Base-by-base conservation (phyloP, 2,329 filamentous ascomycete genomes). In the Alternaria arbusti region DNA sequence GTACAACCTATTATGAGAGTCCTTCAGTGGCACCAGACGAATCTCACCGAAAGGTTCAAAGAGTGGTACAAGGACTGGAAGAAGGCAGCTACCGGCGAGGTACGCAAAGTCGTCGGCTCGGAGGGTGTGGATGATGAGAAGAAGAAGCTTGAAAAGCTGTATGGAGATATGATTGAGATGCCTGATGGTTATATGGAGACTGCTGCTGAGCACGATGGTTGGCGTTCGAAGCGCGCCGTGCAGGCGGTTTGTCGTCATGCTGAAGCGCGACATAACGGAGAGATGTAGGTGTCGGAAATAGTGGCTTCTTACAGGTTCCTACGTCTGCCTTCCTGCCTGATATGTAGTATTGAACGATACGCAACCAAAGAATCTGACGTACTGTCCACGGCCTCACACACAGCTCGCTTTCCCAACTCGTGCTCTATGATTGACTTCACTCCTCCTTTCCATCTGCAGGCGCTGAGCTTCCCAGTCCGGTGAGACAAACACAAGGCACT, bases 21-120 rank as follows among this genome's bases (percentile, higher is more conserved):
- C 9, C 56, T 72, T 13, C 54, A 61, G 15, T 57, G 20, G n/a
- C 63, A 63, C 46, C 67, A 66, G 22, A 55, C 52, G 11, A 56
- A 30, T 3, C 45, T 64, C 22, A 61, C 58, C 0, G 63, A 57
- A 11, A 32, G 55, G 28, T 51, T 65, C 8, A 44, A 66, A 15
- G 22, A 11, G 5, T 70, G 61, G 64, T 70, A 73, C 23, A 40
- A 65, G 6, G 49, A 50, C 36, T 71, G 64, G 65, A 69, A 50
- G 62, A 63, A 63, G 28, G 45, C 30, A 6, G 40, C 61, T 3
- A 46, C 61, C 6, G 44, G 4, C 3, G 36, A 64, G n/a, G 23
- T 23, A 8, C 8, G 11, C 5, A 12, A 57, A 20, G 32, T 58
- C 3, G 55, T 59, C 23, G 67, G 65, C 13, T 61, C 63, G 1